Conservation (phyloP, 768 basidiomycete species). For the Scleroderma bovista region DNA sequence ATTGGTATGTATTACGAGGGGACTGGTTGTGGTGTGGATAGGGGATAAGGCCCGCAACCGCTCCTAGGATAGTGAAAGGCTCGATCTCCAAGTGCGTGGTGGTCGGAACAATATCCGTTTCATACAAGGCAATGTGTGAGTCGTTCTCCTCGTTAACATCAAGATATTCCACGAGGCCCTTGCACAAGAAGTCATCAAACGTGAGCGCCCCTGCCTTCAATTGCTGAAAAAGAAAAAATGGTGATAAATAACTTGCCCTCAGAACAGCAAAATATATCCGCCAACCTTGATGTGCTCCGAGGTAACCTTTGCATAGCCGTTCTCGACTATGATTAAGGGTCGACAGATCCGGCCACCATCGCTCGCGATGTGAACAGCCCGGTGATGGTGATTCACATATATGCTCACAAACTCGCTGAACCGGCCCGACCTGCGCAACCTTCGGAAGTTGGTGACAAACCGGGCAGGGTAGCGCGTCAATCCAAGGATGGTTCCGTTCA, state of each 20-base stretch:
- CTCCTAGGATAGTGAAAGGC: conserved; percentile 95
- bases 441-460: conserved; percentile 89
- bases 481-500: conserved; percentile 95
- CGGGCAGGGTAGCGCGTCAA: conserved; percentile 79
- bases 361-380: conserved; percentile 90
- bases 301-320: conserved; percentile 68
- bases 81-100: conserved; percentile 99
- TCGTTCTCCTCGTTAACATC: conserved; percentile 99
- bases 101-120: conserved; percentile 69
- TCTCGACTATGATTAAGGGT: conserved; percentile 94
- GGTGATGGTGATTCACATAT: conserved; percentile 95
- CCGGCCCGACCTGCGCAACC: conserved; percentile 84
- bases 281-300: conserved; percentile 75
- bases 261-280: conserved; percentile 1
- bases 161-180: conserved; percentile 94
- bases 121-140: conserved; percentile 92
- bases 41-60: conserved; percentile 96
- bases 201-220: conserved; percentile 73
- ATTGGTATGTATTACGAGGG: conserved; percentile 98
- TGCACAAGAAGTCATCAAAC: conserved; percentile 91
- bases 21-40: conserved; percentile 99
- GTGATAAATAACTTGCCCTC: conserved; percentile 5
- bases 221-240: conserved; percentile 41
- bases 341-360: conserved; percentile 98
- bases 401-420: conserved; percentile 96